Percentiles rank a stretch among this genome's conserved stretches.
Evolutionary conservation across 2,329 filamentous ascomycete species (phyloP).

Genomic region (Monilinia polystroma): DNA sequence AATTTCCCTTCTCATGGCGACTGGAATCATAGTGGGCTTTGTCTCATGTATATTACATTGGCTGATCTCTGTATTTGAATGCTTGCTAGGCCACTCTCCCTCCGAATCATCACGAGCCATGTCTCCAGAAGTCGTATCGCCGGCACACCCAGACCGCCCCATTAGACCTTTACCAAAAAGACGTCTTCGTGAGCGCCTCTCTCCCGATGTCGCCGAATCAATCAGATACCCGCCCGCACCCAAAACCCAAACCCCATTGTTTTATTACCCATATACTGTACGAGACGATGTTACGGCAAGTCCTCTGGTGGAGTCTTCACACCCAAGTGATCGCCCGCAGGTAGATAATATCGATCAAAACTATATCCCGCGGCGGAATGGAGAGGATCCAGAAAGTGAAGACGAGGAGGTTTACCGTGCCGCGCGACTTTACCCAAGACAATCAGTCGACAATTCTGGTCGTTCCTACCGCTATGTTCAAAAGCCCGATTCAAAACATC

Average conservation of each 20-base stretch:
- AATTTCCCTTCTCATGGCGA: background rate
- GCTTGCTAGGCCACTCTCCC: conserved; percentile 37
- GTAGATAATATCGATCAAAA: conserved; percentile 39
- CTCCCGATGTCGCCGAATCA: conserved; percentile 76
- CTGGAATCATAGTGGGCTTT: conserved; percentile 21
- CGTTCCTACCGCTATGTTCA: conserved; percentile 46
- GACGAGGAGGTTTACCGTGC: conserved; percentile 50
- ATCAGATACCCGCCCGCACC: conserved; percentile 80
- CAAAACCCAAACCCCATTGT: conserved; percentile 69
- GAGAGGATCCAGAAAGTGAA: conserved; percentile 58
- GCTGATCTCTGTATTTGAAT: conserved; percentile 25
- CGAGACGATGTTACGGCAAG: conserved; percentile 41
- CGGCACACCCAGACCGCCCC: conserved; percentile 77
- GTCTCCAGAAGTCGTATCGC: conserved; percentile 74
- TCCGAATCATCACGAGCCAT: conserved; percentile 47
- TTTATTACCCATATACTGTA: conserved; percentile 61
- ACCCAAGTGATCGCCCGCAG: conserved; percentile 37
- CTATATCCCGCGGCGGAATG: conserved; percentile 50
- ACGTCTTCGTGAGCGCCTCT: conserved; percentile 81
- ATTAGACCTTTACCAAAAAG: conserved; percentile 91
- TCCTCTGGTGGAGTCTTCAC: conserved; percentile 36
- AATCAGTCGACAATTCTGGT: conserved; percentile 48
- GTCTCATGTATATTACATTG: conserved; percentile 23
- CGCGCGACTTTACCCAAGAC: conserved; percentile 45
- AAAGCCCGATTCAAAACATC: conserved; percentile 49